These are phyloP conservation scores for Aspergillus wentii DNA, from an alignment of 495 filamentous ascomycete species.

Conservation along the genomic window DNA sequence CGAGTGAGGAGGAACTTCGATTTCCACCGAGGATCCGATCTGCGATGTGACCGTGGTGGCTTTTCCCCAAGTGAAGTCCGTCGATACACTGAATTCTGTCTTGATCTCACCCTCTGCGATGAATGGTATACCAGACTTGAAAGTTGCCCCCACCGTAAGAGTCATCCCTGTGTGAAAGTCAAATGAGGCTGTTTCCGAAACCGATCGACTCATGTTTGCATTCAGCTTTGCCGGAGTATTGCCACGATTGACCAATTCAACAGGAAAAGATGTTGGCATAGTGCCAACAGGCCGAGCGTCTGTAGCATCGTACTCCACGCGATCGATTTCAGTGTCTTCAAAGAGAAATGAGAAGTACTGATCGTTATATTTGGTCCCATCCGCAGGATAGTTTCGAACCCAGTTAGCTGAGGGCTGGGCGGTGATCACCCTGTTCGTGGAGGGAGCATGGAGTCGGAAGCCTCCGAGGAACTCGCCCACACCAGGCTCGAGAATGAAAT, in stretches of 20 bases:
- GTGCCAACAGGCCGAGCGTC: neutral
- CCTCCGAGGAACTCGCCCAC: neutral
- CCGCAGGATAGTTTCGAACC: too few species aligned
- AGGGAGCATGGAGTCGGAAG: neutral
- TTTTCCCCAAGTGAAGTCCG: neutral
- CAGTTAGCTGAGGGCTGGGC: too few species aligned
- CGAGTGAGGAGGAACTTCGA: neutral
- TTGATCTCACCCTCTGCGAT: neutral
- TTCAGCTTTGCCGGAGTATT: neutral
- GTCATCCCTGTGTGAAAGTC: neutral
- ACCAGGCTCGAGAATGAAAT: neutral
- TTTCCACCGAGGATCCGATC: neutral
- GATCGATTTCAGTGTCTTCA: too few species aligned
- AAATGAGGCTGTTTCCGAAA: neutral
- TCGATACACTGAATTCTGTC: neutral
- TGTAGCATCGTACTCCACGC: neutral
- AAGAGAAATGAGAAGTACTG: too few species aligned
- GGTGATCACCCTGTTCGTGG: neutral
- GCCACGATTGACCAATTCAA: neutral
- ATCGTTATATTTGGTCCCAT: too few species aligned
- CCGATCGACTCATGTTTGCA: neutral
- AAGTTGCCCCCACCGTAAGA: neutral
- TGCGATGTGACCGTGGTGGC: neutral
- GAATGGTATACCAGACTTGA: neutral
- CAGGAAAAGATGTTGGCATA: neutral